A percentile compares a stretch with the other conserved stretches of the same genome.
Evolutionary conservation across 139 green algal species (phyloP).

Genomic region (Choricystis sp.): DNA sequence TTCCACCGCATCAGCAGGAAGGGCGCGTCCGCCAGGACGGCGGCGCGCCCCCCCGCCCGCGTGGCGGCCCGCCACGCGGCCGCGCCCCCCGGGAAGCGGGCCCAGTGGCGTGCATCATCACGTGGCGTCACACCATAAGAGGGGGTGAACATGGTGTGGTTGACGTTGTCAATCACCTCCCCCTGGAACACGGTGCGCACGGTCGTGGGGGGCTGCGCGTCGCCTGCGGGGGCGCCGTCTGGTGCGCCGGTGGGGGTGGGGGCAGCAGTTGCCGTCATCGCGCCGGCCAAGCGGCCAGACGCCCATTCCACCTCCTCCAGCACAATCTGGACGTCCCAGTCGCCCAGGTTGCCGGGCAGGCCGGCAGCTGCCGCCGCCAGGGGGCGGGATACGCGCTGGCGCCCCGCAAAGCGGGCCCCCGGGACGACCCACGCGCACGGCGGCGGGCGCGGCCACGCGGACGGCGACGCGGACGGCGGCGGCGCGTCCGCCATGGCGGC

Average conservation of each 20-base stretch:
- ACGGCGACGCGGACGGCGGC: too few species aligned
- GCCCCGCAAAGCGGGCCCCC: background rate
- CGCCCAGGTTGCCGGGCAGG: background rate
- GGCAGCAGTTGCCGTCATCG: background rate
- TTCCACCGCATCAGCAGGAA: background rate
- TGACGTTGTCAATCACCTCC: background rate
- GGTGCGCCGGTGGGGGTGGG: too few species aligned
- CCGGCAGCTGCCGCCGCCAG: too few species aligned
- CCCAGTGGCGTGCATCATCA: background rate
- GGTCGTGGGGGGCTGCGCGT: too few species aligned
- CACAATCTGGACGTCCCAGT: background rate
- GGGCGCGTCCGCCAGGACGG: background rate
- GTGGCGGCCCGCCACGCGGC: background rate
- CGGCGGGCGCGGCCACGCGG: background rate
- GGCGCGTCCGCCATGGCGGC: too few species aligned
- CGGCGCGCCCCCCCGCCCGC: too few species aligned
- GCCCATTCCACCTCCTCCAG: background rate
- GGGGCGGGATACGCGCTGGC: background rate
- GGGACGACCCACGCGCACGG: background rate
- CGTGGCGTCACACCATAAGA: background rate
- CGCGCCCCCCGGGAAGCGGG: background rate
- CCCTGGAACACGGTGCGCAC: background rate
- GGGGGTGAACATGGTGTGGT: background rate
- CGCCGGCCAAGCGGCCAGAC: background rate
- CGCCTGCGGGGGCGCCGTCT: too few species aligned